Base-by-base conservation (phyloP, 2,329 filamentous ascomycete genomes). In the Chaetomium sp. region DNA sequence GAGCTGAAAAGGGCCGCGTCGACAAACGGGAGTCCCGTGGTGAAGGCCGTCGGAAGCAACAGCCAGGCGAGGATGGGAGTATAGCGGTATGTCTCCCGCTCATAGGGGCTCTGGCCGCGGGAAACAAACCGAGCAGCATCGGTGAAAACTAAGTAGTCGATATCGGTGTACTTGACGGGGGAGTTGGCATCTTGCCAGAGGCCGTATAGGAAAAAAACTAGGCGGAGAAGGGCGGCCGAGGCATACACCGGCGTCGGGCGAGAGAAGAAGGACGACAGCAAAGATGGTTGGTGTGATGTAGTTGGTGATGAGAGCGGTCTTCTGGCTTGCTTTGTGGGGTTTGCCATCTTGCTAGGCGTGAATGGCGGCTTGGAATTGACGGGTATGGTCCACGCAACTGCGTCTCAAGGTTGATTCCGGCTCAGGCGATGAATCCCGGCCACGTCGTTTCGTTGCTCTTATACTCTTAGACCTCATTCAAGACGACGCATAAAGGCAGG, bases 101-200 rank as follows among this genome's bases (percentile, higher is more conserved):
- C 80, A 70, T 99, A 99, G 1, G 94, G 94, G 0, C 88, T 89
- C 47, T 75, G 73, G 3, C 81, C 81, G n/a, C 72, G 75, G 3
- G 85, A 74, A 44, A 89, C 72, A 71, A 88, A 92, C 61, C 88
- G 87, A 2, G 94, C 84, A 33, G 94, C 94, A 70, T 97, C 92
- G 49, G 94, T 97, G 77, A 99, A 99, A 70, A 99, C 94, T 62
- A 91, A 85, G 73, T 99, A 99, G 78, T 99, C 94, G 66, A 99
- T 96, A 73, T 99, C 94, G 51, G 94, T 99, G 76, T 97, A 99
- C 74, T 97, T 97, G 68, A 99, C 75, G 11, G 92, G 86, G 6
- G 91, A 95, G 73, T 91, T 80, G 58, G 89, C 86, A 73, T 99
- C 94, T 75, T 99, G 94, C 78, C 89, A 91, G 58, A 90, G 81